Evolutionary conservation across 2,329 filamentous ascomycete genomes (phyloP).

Genomic region (Chaetomiaceae sp.): DNA sequence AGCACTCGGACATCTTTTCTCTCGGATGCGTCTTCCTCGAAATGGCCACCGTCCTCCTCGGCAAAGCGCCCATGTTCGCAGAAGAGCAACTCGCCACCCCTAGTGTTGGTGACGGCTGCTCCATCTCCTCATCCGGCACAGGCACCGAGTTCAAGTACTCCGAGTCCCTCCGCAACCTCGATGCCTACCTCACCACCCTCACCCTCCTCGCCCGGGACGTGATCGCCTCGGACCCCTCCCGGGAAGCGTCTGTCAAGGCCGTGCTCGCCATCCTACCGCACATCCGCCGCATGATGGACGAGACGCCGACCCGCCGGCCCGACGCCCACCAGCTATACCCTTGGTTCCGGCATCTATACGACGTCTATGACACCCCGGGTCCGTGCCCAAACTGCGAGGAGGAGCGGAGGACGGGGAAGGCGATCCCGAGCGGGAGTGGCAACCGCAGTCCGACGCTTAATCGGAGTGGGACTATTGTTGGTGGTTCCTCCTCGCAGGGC

Average conservation of each 20-base stretch:
- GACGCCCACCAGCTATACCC: constrained; percentile 26
- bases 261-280: constrained; percentile 20
- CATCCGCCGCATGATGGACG: constrained; percentile 27
- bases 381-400: constrained; percentile 24
- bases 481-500: neutral
- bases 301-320: constrained; percentile 16
- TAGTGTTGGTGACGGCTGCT: neutral
- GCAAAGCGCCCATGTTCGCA: constrained; percentile 19
- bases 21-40: constrained; percentile 31
- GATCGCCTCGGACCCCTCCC: neutral
- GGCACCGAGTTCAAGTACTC: constrained; percentile 24
- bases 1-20: constrained; percentile 29
- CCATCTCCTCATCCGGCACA: constrained; percentile 1
- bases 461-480: neutral
- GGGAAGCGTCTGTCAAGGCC: constrained; percentile 14
- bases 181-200: constrained; percentile 19
- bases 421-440: neutral
- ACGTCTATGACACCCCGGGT: constrained; percentile 19
- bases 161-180: constrained; percentile 22
- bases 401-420: constrained; percentile 17
- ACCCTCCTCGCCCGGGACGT: neutral
- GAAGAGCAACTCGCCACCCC: constrained; percentile 21
- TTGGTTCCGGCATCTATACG: constrained; percentile 23
- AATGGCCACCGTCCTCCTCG: constrained; percentile 29
- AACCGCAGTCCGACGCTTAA: constrained; percentile 7